Base-by-base conservation (phyloP, 2,329 filamentous ascomycete species). In the Taxawa tesnikishii region DNA sequence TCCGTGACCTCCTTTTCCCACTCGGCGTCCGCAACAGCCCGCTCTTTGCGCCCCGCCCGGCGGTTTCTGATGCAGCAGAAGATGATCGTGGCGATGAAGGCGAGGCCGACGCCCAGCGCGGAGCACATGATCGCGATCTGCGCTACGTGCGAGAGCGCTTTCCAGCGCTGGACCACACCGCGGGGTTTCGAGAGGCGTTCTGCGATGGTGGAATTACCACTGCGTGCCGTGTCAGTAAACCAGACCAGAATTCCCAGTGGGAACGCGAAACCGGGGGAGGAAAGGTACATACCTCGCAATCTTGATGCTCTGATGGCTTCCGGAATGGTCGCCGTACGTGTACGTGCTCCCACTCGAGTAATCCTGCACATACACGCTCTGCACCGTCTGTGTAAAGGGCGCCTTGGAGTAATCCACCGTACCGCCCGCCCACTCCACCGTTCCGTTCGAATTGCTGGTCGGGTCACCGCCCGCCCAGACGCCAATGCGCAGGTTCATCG, bases 381-480 rank as follows among this genome's bases (percentile, higher is more conserved):
- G 44, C 38, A 59, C 43, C 15, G 39, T 43, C 53, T 55, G 56
- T 26, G 45, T 47, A 41, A 48, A 58, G 6, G 54, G 53, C 34
- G 44, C 52, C 29, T 53, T 34, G 16, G 38, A 34, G 39, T 48
- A 58, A 31, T 54, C 43, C 2, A 50, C 46, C 14, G 44, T 36
- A 13, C 55, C 55, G 23, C 55, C 55, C 21, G 55, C 54, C 55
- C 55, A 58, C 10, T 49, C 44, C n/a, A 50, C 39, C 1, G 50
- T 55, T n/a, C 53, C 55, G 8, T 34, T 34, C n/a, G 39, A 35
- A n/a, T 47, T 54, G 27, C 66, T 70, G 68, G 73, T 79, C 1
- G 83, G 61, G 55, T 94, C 90, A 43, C 90, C 90, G 49, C 84
- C 90, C 33, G 84, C 77, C 90, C 90, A 98, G 43, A 79, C 75